phyloP scores from a whole-genome alignment of 352 stramenopile species.

The Aphanomyces stellatus region DNA sequence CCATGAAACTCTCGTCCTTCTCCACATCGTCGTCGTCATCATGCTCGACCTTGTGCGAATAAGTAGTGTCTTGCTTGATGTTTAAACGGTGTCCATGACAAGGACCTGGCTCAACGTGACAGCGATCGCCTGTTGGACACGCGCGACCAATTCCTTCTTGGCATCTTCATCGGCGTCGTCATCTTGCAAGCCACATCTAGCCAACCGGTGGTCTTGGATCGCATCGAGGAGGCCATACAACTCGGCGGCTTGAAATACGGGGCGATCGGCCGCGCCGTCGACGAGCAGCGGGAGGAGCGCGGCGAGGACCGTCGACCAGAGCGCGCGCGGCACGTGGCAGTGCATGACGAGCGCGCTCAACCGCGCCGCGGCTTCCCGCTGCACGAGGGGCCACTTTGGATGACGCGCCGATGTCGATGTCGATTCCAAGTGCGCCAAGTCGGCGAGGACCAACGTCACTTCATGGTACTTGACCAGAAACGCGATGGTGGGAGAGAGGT shows the following conservation, averaged over 20 bases:
- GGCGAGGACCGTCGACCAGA: slow-evolving; percentile 36
- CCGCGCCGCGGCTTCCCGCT: slow-evolving; percentile 50
- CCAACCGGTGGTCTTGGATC: slow-evolving; percentile 49
- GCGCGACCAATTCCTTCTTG: neutral
- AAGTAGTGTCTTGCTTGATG: no score
- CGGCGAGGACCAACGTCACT: slow-evolving; percentile 53
- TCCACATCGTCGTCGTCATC: no score
- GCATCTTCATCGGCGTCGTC: slow-evolving; percentile 32
- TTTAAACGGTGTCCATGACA: no score
- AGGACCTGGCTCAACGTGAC: slow-evolving; percentile 20
- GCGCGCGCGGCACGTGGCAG: slow-evolving; percentile 30
- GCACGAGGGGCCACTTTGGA: slow-evolving; percentile 46
- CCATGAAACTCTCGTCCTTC: no score
- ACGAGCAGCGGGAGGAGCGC: slow-evolving; percentile 48
- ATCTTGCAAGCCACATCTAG: slow-evolving; percentile 61
- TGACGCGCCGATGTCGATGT: neutral
- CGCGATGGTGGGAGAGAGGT: slow-evolving; percentile 25
- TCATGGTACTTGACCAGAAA: slow-evolving; percentile 69
- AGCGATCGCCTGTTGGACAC: neutral
- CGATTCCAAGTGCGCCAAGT: slow-evolving; percentile 25
- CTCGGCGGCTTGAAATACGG: slow-evolving; percentile 42
- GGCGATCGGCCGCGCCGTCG: slow-evolving; percentile 33
- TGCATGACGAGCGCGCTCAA: slow-evolving; percentile 43
- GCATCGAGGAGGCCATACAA: slow-evolving; percentile 58
- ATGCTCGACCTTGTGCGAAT: no score